Percentiles rank a stretch among this genome's conserved stretches.
phyloP scores from a whole-genome alignment of 495 filamentous ascomycete species.

The Aspergillus olivimuriae region DNA sequence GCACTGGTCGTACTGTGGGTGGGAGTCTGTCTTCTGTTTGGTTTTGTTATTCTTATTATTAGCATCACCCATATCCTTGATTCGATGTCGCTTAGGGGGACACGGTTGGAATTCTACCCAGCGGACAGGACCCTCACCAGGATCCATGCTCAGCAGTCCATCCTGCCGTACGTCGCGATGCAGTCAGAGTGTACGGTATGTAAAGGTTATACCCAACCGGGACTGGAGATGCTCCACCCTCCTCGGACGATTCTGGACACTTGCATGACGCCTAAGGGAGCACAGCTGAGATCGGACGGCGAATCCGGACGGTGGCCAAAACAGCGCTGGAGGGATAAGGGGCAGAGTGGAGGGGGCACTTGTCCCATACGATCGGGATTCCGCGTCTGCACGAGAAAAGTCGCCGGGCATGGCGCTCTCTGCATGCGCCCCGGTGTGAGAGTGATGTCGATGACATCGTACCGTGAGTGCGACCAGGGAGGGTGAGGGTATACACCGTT shows the following conservation, averaged over 20 bases:
- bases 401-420: constrained; percentile 11
- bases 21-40: not conserved
- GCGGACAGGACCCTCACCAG: too few relatives aligned
- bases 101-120: too few relatives aligned
- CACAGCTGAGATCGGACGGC: constrained; percentile 23
- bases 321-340: not conserved
- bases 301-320: constrained; percentile 19
- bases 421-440: constrained; percentile 1
- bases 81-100: not conserved
- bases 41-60: not conserved
- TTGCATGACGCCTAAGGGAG: constrained; percentile 17
- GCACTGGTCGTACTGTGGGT: too few relatives aligned
- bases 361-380: constrained; percentile 23
- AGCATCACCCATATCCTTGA: not conserved
- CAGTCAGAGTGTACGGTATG: not conserved
- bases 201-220: too few relatives aligned
- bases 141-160: too few relatives aligned
- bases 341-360: not conserved
- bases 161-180: too few relatives aligned
- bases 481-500: too few relatives aligned
- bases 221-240: constrained; percentile 16
- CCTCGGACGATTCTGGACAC: constrained; percentile 21
- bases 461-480: too few relatives aligned
- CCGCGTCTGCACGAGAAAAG: constrained; percentile 17
- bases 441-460: too few relatives aligned